Conservation (phyloP, 108 stramenopile species). For the Conticribra guillardii region DNA sequence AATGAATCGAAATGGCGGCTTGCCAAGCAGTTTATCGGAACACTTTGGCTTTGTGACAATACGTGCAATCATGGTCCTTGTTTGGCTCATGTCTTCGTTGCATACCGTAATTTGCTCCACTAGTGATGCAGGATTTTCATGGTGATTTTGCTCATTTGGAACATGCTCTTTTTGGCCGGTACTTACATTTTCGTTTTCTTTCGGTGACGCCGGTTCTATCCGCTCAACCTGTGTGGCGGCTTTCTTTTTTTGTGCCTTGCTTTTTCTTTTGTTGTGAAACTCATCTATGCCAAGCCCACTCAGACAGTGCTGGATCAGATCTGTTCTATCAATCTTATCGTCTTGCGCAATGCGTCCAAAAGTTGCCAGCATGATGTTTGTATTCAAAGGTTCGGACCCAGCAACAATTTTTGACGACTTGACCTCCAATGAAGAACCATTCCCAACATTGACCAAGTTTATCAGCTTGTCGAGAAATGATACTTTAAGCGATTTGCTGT, state of each 20-base stretch:
- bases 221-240: neutral
- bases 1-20: constrained; percentile 87
- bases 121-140: neutral
- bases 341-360: constrained; percentile 37
- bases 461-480: constrained; percentile 56
- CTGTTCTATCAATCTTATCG: constrained; percentile 20
- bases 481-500: constrained; percentile 37
- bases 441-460: constrained; percentile 34
- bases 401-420: constrained; percentile 47
- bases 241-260: neutral
- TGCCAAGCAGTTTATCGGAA: constrained; percentile 74
- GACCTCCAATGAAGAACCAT: constrained; percentile 23
- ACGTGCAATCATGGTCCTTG: constrained; percentile 43
- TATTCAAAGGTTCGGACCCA: constrained; percentile 44
- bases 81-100: constrained; percentile 41
- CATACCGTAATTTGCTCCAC: constrained; percentile 16
- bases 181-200: neutral
- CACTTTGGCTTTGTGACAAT: constrained; percentile 77
- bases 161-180: neutral
- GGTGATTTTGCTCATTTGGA: neutral
- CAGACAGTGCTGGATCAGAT: constrained; percentile 31
- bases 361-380: constrained; percentile 23
- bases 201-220: neutral
- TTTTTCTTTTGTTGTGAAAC: neutral
- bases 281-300: constrained; percentile 25